phyloP scores from a whole-genome alignment of 768 basidiomycete genomes.

The Dendrothele bispora region DNA sequence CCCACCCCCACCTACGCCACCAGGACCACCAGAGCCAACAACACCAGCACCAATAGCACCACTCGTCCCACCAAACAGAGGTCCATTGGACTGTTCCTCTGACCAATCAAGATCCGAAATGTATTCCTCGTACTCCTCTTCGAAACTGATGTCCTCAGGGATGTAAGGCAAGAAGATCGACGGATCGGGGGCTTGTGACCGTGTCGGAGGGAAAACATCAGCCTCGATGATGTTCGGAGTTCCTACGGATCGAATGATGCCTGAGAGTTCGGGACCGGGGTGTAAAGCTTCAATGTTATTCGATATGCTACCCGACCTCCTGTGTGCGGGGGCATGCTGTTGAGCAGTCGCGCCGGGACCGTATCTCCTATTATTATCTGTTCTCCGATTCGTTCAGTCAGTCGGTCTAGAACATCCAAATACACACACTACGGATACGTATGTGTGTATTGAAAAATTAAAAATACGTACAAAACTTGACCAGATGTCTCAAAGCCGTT shows the following conservation, averaged over 20 bases:
- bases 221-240: slow-evolving; percentile 79
- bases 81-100: slow-evolving; percentile 52
- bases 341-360: slow-evolving; percentile 55
- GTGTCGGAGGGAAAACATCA: slow-evolving; percentile 94
- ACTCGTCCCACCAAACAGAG: slow-evolving; percentile 31
- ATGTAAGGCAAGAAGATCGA: slow-evolving; percentile 88
- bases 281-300: slow-evolving; percentile 77
- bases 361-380: slow-evolving; percentile 92
- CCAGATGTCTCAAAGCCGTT: slow-evolving; percentile 87
- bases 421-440: too few species aligned
- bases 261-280: slow-evolving; percentile 71
- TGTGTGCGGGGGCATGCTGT: slow-evolving; percentile 58
- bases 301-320: slow-evolving; percentile 82
- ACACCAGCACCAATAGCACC: too few species aligned
- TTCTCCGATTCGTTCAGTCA: too few species aligned
- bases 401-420: too few species aligned
- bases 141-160: slow-evolving; percentile 91
- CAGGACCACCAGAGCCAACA: too few species aligned
- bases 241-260: slow-evolving; percentile 71
- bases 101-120: slow-evolving; percentile 84
- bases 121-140: slow-evolving; percentile 97
- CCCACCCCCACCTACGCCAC: too few species aligned
- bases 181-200: slow-evolving; percentile 82
- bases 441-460: not conserved
- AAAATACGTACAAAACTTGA: slow-evolving; percentile 81